Evolutionary conservation across 345 rosid genomes (phyloP), one percentile per base, ranked within the genome.

Genomic region (Populus ilicifolia): DNA sequence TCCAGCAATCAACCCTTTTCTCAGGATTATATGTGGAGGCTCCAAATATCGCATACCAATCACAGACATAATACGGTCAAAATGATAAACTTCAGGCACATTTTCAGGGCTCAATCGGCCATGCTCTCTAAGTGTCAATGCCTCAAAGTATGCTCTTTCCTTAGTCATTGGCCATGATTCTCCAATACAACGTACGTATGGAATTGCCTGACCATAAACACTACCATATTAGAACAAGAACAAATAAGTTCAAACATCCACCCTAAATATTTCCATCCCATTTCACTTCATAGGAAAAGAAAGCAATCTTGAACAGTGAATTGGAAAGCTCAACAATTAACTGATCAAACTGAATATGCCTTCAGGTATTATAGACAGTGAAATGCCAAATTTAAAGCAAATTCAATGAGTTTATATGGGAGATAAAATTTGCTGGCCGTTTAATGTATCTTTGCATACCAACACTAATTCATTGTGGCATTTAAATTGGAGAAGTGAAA

Each of bases 91-190:
- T 83, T 92, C 87, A 3, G 99, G 99, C 74, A 92, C 99, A 87
- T 93, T 94, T 50, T 85, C 88, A 0, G 97, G 91, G 70, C 94
- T 87, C 76, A 91, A 83, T 41, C 43, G 65, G 17, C 94, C 93
- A 27, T 96, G 95, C 80, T 89, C 88, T 84, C 83, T 88, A 81
- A 92, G 82, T 20, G 93, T 88, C 35, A 80, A 1, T 27, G 89
- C 87, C 84, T 96, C 99, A 71, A 92, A 96, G 78, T 92, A 93
- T 35, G 98, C 93, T 76, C 99, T 84, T 81, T 96, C 97, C 85
- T 92, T 96, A 0, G 96, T 92, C 97, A 96, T 90, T 16, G 99
- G 97, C 99, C 98, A 96, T 1, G 98, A 88, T 74, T 93, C 99
- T 69, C 99, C 99, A 10, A 96, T 91, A 78, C 87, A 85, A 1